Conservation (phyloP, 2,329 filamentous ascomycete genomes). For the Xylariales sp. region DNA sequence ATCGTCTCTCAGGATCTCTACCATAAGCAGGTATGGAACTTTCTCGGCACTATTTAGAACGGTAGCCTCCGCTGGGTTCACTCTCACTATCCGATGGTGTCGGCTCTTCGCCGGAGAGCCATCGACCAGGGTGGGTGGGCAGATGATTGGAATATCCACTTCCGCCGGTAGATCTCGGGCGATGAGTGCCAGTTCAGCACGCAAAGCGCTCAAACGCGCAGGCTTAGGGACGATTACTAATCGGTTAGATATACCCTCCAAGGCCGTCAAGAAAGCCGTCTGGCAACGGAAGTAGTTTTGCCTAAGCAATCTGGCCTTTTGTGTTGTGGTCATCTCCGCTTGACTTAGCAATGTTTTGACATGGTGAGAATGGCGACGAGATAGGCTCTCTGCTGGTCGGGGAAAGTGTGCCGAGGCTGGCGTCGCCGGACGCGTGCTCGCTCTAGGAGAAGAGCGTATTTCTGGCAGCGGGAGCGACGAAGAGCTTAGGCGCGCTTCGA, state of each 20-base stretch:
- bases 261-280: constrained; percentile 73
- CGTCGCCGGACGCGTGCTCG: constrained; percentile 49
- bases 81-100: constrained; percentile 77
- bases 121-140: constrained; percentile 68
- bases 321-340: constrained; percentile 56
- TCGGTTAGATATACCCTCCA: constrained; percentile 83
- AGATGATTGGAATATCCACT: constrained; percentile 79
- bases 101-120: constrained; percentile 70
- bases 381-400: constrained; percentile 43
- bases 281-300: constrained; percentile 82
- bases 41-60: constrained; percentile 84
- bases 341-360: constrained; percentile 53
- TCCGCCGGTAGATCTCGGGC: constrained; percentile 78
- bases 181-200: constrained; percentile 76
- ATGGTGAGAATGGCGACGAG: constrained; percentile 58
- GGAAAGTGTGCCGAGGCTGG: constrained; percentile 52
- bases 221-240: constrained; percentile 77
- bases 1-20: constrained; percentile 76
- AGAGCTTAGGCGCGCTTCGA: constrained; percentile 62
- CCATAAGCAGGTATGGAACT: constrained; percentile 80
- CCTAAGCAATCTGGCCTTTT: constrained; percentile 68
- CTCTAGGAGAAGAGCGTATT: constrained; percentile 48
- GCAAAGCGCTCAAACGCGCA: constrained; percentile 73
- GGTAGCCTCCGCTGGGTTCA: constrained; percentile 80
- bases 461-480: constrained; percentile 64